A percentile compares a stretch with the other conserved stretches of the same genome.
Evolutionary conservation across 495 filamentous ascomycete genomes (phyloP).

Genomic region (Chlorociboria aeruginascens): DNA sequence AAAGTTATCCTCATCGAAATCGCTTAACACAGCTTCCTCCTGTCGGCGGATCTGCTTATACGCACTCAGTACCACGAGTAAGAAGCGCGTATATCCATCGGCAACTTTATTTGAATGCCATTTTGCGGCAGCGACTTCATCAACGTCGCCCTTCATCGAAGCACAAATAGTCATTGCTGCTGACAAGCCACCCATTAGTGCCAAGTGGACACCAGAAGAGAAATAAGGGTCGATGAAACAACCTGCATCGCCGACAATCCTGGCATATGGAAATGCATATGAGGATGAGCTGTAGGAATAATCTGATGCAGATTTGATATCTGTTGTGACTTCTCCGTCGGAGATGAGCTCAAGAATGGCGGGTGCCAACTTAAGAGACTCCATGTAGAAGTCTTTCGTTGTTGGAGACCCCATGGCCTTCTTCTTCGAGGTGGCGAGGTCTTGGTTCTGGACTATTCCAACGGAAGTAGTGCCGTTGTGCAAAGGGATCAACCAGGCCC

Average conservation of each 20-base stretch:
- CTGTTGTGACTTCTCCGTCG: conserved; percentile 19
- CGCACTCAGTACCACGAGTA: conserved; percentile 33
- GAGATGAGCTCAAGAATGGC: conserved; percentile 18
- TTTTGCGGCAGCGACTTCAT: conserved; percentile 26
- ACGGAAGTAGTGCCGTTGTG: conserved; percentile 31
- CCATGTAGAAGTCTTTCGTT: conserved; percentile 28
- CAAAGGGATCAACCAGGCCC: conserved; percentile 34
- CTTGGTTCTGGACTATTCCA: conserved; percentile 29
- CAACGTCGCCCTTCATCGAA: conserved; percentile 24
- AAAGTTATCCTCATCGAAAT: conserved; percentile 1
- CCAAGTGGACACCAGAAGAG: conserved; percentile 37
- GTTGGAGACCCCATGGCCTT: conserved; percentile 10
- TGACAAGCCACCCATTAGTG: conserved; percentile 30
- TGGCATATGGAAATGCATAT: conserved; percentile 23
- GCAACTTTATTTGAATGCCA: conserved; percentile 36
- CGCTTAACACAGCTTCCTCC: conserved; percentile 14
- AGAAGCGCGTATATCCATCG: conserved; percentile 38
- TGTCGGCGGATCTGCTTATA: conserved; percentile 32
- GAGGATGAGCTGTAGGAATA: conserved; percentile 29
- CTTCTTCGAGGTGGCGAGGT: conserved; percentile 20
- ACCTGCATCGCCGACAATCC: conserved; percentile 33
- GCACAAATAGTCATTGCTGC: conserved; percentile 28
- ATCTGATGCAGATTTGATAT: conserved; percentile 28
- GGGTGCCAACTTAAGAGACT: conserved; percentile 23
- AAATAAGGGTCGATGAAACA: conserved; percentile 35